A percentile compares a stretch with the other conserved stretches of the same genome.
These are phyloP conservation scores for Alternaria sp. DNA, from an alignment of 2,329 filamentous ascomycete genomes.

Conservation along the genomic window DNA sequence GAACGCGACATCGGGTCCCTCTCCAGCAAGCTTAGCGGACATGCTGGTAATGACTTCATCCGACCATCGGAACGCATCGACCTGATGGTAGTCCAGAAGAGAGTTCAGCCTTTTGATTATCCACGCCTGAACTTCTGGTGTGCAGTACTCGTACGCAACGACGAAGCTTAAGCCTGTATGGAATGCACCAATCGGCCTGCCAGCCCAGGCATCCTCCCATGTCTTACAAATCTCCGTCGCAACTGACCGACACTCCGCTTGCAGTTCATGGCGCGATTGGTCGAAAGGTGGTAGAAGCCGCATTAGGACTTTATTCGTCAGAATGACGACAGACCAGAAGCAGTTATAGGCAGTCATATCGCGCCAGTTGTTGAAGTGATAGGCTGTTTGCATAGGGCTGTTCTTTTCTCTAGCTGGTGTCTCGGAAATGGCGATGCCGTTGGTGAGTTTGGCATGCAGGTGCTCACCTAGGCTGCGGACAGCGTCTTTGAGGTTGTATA, in stretches of 20 bases:
- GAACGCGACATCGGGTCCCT: constrained; percentile 34
- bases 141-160: constrained; percentile 44
- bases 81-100: constrained; percentile 37
- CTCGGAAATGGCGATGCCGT: constrained; percentile 34
- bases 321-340: constrained; percentile 44
- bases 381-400: constrained; percentile 34
- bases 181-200: constrained; percentile 44
- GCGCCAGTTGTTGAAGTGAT: constrained; percentile 43
- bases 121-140: constrained; percentile 36
- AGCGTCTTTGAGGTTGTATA: constrained; percentile 35
- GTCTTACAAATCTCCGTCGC: constrained; percentile 47
- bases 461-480: constrained; percentile 30
- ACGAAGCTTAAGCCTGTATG: constrained; percentile 46
- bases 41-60: constrained; percentile 37
- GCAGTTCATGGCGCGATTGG: constrained; percentile 29
- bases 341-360: constrained; percentile 45
- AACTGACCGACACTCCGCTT: constrained; percentile 39
- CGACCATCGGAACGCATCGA: constrained; percentile 42
- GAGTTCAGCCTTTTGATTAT: constrained; percentile 39
- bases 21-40: constrained; percentile 39
- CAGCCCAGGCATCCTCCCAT: constrained; percentile 47
- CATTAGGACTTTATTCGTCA: constrained; percentile 42
- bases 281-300: constrained; percentile 38
- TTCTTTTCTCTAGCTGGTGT: constrained; percentile 26
- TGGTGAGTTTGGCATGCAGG: constrained; percentile 33